Percentiles rank a stretch among this genome's conserved stretches.
Conservation (phyloP, 2,329 filamentous ascomycete species). For the Botryosphaeria dothidea region DNA sequence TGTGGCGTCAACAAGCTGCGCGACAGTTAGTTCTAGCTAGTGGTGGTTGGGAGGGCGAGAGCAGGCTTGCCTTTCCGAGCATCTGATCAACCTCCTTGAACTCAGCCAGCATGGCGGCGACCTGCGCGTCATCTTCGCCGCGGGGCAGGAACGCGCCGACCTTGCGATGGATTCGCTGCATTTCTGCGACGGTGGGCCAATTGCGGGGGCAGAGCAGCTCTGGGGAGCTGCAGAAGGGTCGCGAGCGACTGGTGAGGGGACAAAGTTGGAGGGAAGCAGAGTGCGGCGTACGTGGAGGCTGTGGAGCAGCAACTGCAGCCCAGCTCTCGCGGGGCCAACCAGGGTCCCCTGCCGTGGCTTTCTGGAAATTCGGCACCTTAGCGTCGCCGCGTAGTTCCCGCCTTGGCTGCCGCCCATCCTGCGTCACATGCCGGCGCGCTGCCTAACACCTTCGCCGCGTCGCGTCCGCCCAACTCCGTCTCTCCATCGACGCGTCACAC, state of each 20-base stretch:
- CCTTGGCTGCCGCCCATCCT: neutral
- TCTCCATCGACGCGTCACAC: slow-evolving; percentile 22
- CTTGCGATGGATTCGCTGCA: slow-evolving; percentile 73
- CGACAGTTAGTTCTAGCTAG: slow-evolving; percentile 1
- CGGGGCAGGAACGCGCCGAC: slow-evolving; percentile 72
- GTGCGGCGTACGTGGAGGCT: slow-evolving; percentile 11
- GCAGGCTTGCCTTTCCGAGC: slow-evolving; percentile 62
- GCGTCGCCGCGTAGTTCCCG: neutral
- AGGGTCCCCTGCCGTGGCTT: slow-evolving; percentile 1
- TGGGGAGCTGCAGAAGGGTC: neutral
- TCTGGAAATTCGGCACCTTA: slow-evolving; percentile 9
- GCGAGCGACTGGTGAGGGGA: neutral
- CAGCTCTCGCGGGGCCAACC: slow-evolving; percentile 12
- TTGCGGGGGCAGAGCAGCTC: neutral
- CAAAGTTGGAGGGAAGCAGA: neutral
- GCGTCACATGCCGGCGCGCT: neutral
- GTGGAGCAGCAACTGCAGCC: slow-evolving; percentile 3
- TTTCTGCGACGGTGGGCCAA: slow-evolving; percentile 37
- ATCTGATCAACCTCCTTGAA: slow-evolving; percentile 79
- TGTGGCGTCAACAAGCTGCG: slow-evolving; percentile 72
- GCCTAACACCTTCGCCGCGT: neutral
- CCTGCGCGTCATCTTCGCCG: slow-evolving; percentile 74
- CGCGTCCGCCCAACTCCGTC: slow-evolving; percentile 4
- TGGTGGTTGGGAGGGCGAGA: slow-evolving; percentile 3
- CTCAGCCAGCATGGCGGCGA: slow-evolving; percentile 72